Conservation (phyloP, 352 stramenopile species). For the Pythium monospermum region DNA sequence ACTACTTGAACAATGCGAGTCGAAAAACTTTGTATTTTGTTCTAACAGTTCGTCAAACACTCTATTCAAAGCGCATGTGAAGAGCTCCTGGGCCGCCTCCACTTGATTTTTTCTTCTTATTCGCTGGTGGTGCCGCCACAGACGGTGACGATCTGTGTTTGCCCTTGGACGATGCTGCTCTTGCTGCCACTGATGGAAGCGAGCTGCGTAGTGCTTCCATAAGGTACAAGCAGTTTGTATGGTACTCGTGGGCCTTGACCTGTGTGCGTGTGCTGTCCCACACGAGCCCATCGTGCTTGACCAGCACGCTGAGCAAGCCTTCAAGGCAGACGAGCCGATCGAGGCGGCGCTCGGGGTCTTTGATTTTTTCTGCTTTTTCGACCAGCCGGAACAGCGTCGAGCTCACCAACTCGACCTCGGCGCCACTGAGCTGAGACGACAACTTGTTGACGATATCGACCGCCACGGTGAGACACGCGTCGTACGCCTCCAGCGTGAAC, state of each 20-base stretch:
- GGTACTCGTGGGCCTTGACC: background rate
- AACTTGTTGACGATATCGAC: conserved; percentile 45
- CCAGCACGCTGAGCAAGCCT: conserved; percentile 32
- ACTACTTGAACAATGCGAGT: too few species aligned
- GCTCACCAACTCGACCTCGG: conserved; percentile 26
- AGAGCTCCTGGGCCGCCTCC: too few species aligned
- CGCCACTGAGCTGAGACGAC: conserved; percentile 29
- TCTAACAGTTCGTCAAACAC: too few species aligned
- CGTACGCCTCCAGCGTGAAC: conserved; percentile 12
- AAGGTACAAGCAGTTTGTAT: conserved; percentile 17
- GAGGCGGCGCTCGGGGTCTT: conserved; percentile 24
- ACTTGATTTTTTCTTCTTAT: too few species aligned
- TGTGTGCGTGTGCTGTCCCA: conserved; percentile 20
- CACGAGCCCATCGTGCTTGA: conserved; percentile 22
- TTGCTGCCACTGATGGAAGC: too few species aligned
- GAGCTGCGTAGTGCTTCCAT: too few species aligned
- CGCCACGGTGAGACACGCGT: conserved; percentile 30
- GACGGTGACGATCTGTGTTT: background rate
- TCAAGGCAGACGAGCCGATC: conserved; percentile 50
- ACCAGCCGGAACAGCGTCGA: conserved; percentile 37
- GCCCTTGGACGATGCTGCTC: background rate
- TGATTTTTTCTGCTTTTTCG: conserved; percentile 39
- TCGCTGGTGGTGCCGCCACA: background rate
- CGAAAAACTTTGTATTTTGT: too few species aligned
- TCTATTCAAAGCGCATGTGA: too few species aligned